Conservation (phyloP, 108 stramenopile genomes). For the Epipyxis sp. region DNA sequence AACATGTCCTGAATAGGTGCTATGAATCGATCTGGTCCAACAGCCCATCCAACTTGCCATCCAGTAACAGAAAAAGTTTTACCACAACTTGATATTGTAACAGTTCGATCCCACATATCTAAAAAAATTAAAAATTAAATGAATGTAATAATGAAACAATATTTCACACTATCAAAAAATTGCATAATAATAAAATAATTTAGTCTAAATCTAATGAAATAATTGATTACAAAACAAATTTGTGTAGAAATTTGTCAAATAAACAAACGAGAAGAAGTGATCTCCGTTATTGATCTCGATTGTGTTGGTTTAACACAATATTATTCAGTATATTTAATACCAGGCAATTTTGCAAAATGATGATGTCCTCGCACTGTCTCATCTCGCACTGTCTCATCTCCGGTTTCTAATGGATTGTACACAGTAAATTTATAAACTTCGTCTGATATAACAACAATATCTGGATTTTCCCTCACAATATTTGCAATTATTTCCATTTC, state of each 20-base stretch:
- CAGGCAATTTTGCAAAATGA: slow-evolving; percentile 71
- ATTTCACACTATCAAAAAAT: too few species aligned
- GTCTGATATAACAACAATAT: slow-evolving; percentile 75
- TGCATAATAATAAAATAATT: too few species aligned
- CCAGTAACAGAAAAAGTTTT: slow-evolving; percentile 98
- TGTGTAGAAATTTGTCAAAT: too few species aligned
- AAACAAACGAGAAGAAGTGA: too few species aligned
- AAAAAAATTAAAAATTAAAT: too few species aligned
- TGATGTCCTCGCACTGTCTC: slow-evolving; percentile 51
- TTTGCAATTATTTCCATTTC: slow-evolving; percentile 86
- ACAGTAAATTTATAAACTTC: slow-evolving; percentile 98
- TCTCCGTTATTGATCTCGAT: too few species aligned
- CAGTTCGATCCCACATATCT: slow-evolving; percentile 88
- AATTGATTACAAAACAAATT: too few species aligned
- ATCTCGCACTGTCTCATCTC: neutral
- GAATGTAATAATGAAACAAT: too few species aligned
- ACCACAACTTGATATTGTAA: slow-evolving; percentile 91
- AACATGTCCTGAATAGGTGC: neutral
- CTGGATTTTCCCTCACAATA: slow-evolving; percentile 63
- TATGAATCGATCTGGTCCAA: slow-evolving; percentile 72
- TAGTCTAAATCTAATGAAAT: too few species aligned
- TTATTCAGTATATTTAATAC: too few species aligned
- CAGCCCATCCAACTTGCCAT: slow-evolving; percentile 97
- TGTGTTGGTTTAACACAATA: too few species aligned
- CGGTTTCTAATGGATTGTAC: slow-evolving; percentile 55